These are phyloP conservation scores for Wilcoxina mikolae DNA, from an alignment of 495 filamentous ascomycete species.

Conservation along the genomic window DNA sequence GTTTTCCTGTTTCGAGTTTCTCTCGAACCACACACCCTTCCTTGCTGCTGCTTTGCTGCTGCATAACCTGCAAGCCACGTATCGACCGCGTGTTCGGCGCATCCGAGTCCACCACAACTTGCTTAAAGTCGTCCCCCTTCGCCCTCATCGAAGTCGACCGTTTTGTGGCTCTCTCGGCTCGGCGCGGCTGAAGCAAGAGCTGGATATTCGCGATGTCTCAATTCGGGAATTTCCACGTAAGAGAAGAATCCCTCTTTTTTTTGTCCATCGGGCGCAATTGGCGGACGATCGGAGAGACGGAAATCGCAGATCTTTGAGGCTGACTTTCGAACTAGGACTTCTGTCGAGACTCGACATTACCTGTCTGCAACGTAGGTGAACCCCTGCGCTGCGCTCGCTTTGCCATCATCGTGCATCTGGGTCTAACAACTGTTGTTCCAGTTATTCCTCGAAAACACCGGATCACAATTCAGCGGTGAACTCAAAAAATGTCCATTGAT, in stretches of 20 bases:
- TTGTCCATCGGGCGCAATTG: not conserved
- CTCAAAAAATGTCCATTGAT: conserved; percentile 20
- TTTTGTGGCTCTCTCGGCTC: no score
- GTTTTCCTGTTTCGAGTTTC: no score
- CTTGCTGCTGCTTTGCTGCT: no score
- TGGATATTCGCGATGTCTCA: no score
- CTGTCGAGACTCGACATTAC: conserved; percentile 89
- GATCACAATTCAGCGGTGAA: not conserved
- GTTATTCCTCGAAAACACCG: conserved; percentile 13
- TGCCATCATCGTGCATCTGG: not conserved
- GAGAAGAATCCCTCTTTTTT: not conserved
- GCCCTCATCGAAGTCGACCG: no score
- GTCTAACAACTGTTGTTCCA: conserved; percentile 7
- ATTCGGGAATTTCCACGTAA: conserved; percentile 82
- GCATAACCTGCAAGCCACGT: no score
- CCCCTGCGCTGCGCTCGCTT: not conserved
- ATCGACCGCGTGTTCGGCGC: no score
- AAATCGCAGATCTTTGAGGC: not conserved
- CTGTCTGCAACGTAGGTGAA: conserved; percentile 82
- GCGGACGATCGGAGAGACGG: not conserved
- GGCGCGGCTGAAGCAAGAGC: no score
- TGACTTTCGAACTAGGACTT: conserved; percentile 50
- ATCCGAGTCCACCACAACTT: no score
- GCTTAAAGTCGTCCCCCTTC: no score
- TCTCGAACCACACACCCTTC: no score